A percentile compares a stretch with the other conserved stretches of the same genome.
phyloP scores from a whole-genome alignment of 1,139 yeast genomes.

The Kodamaea anthophila region DNA sequence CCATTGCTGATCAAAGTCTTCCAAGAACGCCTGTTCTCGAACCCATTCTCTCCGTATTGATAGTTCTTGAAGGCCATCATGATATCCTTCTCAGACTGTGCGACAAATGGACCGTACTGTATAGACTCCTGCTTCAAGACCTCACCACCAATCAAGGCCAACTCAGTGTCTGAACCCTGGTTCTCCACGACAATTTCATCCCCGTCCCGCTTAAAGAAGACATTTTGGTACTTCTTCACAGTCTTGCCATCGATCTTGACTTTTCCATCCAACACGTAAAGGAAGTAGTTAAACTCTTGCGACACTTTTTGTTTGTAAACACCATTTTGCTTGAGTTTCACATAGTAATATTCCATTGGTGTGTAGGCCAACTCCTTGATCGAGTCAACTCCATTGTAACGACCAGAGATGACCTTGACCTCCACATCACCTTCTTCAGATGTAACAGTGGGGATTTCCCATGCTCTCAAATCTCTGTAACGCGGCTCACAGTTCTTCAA shows the following conservation, averaged over 20 bases:
- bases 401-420: slow-evolving; percentile 75
- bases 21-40: slow-evolving; percentile 68
- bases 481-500: slow-evolving; percentile 69
- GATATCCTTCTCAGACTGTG: slow-evolving; percentile 39
- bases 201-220: slow-evolving; percentile 65
- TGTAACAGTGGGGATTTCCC: slow-evolving; percentile 65
- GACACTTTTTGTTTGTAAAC: slow-evolving; percentile 58
- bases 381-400: slow-evolving; percentile 68
- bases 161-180: slow-evolving; percentile 45
- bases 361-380: slow-evolving; percentile 76
- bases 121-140: slow-evolving; percentile 70
- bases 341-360: slow-evolving; percentile 74
- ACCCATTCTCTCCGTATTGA: slow-evolving; percentile 64
- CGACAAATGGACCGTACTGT: slow-evolving; percentile 90
- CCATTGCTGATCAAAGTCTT: slow-evolving; percentile 59
- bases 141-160: slow-evolving; percentile 74
- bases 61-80: slow-evolving; percentile 67
- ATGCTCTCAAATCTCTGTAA: slow-evolving; percentile 68
- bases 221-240: slow-evolving; percentile 45
- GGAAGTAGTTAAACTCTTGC: slow-evolving; percentile 60
- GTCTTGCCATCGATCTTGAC: slow-evolving; percentile 34
- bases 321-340: slow-evolving; percentile 65
- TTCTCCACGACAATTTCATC: slow-evolving; percentile 29
- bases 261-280: slow-evolving; percentile 64
- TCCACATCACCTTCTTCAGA: slow-evolving; percentile 61